Conservation (phyloP, 768 basidiomycete genomes). For the Neoboletus magnificus region DNA sequence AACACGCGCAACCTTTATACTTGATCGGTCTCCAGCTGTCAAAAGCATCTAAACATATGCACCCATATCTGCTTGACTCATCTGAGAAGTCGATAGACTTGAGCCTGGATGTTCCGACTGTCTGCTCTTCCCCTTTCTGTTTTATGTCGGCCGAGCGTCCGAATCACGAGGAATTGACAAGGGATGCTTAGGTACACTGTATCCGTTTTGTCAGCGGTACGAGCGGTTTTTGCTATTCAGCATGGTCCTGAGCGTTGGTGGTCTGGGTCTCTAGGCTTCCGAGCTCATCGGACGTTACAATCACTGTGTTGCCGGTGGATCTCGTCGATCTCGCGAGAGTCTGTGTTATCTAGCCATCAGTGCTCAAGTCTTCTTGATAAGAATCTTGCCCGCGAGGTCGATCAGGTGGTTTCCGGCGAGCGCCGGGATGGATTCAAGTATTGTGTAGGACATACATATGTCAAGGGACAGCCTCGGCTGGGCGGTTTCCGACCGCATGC, state of each 20-base stretch:
- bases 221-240: background rate
- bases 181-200: background rate
- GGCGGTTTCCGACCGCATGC: background rate
- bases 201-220: background rate
- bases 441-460: background rate
- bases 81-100: background rate
- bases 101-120: background rate
- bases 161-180: background rate
- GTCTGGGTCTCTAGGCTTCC: background rate
- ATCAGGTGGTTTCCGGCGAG: background rate
- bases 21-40: background rate
- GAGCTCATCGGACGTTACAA: background rate
- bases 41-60: background rate
- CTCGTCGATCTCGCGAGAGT: background rate
- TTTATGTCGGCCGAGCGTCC: background rate
- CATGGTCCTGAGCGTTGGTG: background rate
- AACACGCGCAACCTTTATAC: background rate
- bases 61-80: background rate
- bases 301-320: background rate
- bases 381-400: background rate
- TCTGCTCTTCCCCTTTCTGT: background rate
- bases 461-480: background rate
- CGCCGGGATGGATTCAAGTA: too few species aligned
- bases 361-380: background rate
- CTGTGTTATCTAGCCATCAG: background rate